These are phyloP conservation scores for Clarireedia paspali DNA, from an alignment of 2,329 filamentous ascomycete species.

Conservation along the genomic window DNA sequence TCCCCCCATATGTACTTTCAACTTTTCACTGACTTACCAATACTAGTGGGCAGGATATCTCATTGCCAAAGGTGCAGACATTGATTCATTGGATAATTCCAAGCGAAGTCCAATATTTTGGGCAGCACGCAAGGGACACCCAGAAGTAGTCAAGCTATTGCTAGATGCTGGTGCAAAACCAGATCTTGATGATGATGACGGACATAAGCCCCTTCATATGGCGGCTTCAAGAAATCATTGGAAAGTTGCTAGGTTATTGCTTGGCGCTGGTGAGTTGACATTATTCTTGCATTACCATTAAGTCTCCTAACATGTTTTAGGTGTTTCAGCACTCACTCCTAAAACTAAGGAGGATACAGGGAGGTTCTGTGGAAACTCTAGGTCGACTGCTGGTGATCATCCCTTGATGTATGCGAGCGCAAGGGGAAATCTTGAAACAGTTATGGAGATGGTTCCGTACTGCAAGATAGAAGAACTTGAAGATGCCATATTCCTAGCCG, in stretches of 20 bases:
- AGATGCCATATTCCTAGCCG: neutral
- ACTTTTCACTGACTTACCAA: too few species aligned
- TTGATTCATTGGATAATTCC: slow-evolving; percentile 10
- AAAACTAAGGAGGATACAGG: slow-evolving; percentile 14
- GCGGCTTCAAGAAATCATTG: slow-evolving; percentile 30
- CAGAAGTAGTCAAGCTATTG: slow-evolving; percentile 8
- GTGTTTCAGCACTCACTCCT: slow-evolving; percentile 27
- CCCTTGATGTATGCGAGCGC: slow-evolving; percentile 29
- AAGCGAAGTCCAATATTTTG: slow-evolving; percentile 19
- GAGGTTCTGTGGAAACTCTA: neutral
- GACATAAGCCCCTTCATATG: slow-evolving; percentile 31
- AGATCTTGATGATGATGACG: slow-evolving; percentile 20
- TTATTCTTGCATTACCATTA: too few species aligned
- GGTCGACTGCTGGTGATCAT: slow-evolving; percentile 15
- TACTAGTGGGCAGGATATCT: slow-evolving; percentile 8
- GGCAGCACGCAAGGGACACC: slow-evolving; percentile 16
- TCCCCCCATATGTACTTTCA: too few species aligned
- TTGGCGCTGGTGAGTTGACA: slow-evolving; percentile 27
- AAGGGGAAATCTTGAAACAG: slow-evolving; percentile 19
- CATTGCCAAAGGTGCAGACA: neutral
- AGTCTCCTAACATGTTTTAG: neutral
- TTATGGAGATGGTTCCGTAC: slow-evolving; percentile 9
- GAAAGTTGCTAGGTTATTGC: slow-evolving; percentile 24
- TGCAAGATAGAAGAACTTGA: neutral
- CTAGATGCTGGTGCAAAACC: slow-evolving; percentile 18